A percentile compares a stretch with the other conserved stretches of the same genome.
Conservation (phyloP, 208 protist species). For the Trypanosoma melophagium region DNA sequence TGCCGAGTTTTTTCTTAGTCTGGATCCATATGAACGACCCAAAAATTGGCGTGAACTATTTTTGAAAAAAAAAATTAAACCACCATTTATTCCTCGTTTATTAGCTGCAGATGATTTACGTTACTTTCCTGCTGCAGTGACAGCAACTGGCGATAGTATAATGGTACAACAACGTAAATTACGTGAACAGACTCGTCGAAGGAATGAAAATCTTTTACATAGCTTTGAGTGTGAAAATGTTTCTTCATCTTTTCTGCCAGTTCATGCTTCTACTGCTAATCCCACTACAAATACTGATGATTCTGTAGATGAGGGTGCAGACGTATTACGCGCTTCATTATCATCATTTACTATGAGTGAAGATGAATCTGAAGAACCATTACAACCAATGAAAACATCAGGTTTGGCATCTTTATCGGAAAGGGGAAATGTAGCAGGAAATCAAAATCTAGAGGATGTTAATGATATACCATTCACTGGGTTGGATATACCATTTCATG, state of each 20-base stretch:
- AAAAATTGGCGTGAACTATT: conserved; percentile 72
- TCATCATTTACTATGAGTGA: background rate
- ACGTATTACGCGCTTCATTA: no score
- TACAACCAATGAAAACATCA: no score
- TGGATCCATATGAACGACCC: conserved; percentile 34
- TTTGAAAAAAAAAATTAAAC: conserved; percentile 36
- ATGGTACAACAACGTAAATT: conserved; percentile 63
- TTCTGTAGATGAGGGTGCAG: background rate
- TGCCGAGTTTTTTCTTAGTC: conserved; percentile 18
- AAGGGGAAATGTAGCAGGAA: no score
- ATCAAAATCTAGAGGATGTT: no score
- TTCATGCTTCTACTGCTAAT: background rate
- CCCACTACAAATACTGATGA: background rate
- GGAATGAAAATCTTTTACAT: background rate
- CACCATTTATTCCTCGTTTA: conserved; percentile 70
- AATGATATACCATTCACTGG: no score
- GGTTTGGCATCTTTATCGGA: no score
- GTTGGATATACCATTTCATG: no score
- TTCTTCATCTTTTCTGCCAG: background rate
- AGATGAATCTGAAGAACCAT: background rate
- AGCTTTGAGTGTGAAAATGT: background rate
- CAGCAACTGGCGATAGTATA: conserved; percentile 68
- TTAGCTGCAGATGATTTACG: conserved; percentile 77
- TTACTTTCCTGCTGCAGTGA: conserved; percentile 84
- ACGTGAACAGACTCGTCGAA: conserved; percentile 26